Evolutionary conservation across 305 asterid species (phyloP).

Genomic region (Andrographis paniculata): DNA sequence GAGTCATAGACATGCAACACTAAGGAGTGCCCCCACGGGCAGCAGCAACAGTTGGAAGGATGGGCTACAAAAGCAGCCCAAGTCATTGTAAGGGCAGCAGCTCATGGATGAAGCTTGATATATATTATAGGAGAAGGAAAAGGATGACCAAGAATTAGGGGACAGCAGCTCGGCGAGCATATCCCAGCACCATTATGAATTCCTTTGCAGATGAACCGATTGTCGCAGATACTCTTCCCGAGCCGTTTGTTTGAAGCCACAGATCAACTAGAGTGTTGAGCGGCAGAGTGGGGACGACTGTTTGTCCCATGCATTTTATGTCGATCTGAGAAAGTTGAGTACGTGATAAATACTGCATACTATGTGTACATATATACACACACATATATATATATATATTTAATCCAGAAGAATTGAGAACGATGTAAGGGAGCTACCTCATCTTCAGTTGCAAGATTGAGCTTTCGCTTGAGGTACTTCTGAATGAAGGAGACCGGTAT

Average conservation of each 20-base stretch:
- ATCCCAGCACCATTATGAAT: constrained; percentile 61
- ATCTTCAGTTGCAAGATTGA: constrained; percentile 42
- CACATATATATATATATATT: too few species aligned
- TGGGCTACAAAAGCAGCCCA: too few species aligned
- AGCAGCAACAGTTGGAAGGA: too few species aligned
- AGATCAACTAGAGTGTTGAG: constrained; percentile 42
- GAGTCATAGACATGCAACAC: too few species aligned
- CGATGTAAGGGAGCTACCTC: constrained; percentile 36
- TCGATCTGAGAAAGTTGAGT: constrained; percentile 37
- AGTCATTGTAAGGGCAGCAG: too few species aligned
- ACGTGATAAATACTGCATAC: too few species aligned
- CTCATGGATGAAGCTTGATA: constrained; percentile 8
- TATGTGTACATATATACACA: too few species aligned
- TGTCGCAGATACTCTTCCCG: constrained; percentile 29
- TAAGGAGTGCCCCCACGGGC: too few species aligned
- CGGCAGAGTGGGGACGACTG: constrained; percentile 39
- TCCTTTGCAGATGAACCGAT: constrained; percentile 68
- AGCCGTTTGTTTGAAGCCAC: constrained; percentile 45
- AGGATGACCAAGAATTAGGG: too few species aligned
- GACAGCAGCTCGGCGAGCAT: constrained; percentile 46
- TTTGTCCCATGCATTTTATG: constrained; percentile 56
- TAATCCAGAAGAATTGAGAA: too few species aligned
- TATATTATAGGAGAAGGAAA: background rate
- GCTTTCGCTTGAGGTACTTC: constrained; percentile 49
- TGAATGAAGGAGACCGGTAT: constrained; percentile 53